Evolutionary conservation across 106 monocot species (phyloP), one percentile per base, ranked within the genome.

Genomic region (Gastrodia elata): DNA sequence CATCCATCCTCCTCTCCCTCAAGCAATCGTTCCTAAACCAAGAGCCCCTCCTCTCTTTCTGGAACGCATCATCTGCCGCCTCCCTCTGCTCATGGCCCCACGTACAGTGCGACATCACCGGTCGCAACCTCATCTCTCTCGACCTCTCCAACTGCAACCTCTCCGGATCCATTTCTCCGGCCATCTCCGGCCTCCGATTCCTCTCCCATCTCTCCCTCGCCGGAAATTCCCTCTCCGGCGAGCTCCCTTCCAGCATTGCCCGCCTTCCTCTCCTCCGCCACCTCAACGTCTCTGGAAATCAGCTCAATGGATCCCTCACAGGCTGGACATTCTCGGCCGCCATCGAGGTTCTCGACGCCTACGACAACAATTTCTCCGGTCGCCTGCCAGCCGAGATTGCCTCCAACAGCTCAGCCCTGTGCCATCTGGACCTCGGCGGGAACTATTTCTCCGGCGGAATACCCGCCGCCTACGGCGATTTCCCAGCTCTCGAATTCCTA

Each of bases 381-480:
- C 35, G 82, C 3, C 83, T 94, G 3, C 94, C 94, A 38, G n/a
- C 74, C 2, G 80, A 74, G 20, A 7, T 90, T 40, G 52, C 73
- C 4, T n/a, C n/a, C n/a, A 26, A 55, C 25, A 68, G 88, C 13
- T 82, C 80, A 3, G 82, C 26, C 26, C 86, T 94, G 52, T 77
- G 73, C 13, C 89, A 90, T 40, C 46, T 93, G 8, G 93, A 93
- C 70, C 80, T 93, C 34, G 93, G 93, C 35, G 93, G 93, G 28
- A 93, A 93, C 52, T 93, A 90, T 78, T 90, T 93, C 81, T 89
- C 85, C 20, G 93, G 93, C 4, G 39, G 30, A 42, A 90, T 93
- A 22, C 93, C 93, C 10, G 46, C 48, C 24, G 64, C 33, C 35
- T 90, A 83, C 22, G 90, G 93, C 0, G 73, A 69, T 3, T 90